phyloP scores from a whole-genome alignment of 1,139 yeast genomes.

The Geotrichum klebahnii region DNA sequence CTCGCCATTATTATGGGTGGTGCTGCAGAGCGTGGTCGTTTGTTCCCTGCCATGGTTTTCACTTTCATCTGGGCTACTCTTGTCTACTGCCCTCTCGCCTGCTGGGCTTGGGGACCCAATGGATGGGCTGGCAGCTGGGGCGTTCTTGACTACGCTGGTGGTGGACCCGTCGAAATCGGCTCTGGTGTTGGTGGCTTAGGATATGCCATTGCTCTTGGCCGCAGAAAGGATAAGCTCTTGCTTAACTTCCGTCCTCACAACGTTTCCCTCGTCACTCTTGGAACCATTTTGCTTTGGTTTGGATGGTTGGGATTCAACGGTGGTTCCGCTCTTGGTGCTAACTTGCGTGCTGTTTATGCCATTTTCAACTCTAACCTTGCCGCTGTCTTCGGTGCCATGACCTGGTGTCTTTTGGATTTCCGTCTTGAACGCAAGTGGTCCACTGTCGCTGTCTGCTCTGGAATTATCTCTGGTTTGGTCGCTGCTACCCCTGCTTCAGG shows the following conservation, averaged over 20 bases:
- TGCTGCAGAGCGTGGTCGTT: conserved; percentile 89
- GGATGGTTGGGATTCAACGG: conserved; percentile 81
- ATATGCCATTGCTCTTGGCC: conserved; percentile 75
- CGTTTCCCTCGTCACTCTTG: conserved; percentile 77
- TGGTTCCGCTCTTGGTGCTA: conserved; percentile 61
- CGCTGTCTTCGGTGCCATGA: conserved; percentile 85
- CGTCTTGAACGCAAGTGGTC: conserved; percentile 88
- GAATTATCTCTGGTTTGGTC: conserved; percentile 89
- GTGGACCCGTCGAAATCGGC: conserved; percentile 92
- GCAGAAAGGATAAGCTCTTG: conserved; percentile 76
- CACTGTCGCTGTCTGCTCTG: conserved; percentile 92
- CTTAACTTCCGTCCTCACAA: conserved; percentile 93
- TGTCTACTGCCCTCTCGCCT: conserved; percentile 89
- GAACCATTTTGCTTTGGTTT: conserved; percentile 63
- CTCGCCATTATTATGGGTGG: conserved; percentile 90
- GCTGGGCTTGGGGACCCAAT: conserved; percentile 88
- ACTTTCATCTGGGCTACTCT: conserved; percentile 84
- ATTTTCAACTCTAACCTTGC: conserved; percentile 87
- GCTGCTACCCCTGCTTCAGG: conserved; percentile 97
- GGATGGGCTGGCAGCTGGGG: conserved; percentile 94
- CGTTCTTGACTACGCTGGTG: conserved; percentile 94
- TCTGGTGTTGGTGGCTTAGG: conserved; percentile 91
- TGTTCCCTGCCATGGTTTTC: conserved; percentile 79
- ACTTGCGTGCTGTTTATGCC: conserved; percentile 69
- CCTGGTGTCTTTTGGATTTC: conserved; percentile 90